Base-by-base conservation (phyloP, 768 basidiomycete genomes). In the Lactifluus hygrophoroides region DNA sequence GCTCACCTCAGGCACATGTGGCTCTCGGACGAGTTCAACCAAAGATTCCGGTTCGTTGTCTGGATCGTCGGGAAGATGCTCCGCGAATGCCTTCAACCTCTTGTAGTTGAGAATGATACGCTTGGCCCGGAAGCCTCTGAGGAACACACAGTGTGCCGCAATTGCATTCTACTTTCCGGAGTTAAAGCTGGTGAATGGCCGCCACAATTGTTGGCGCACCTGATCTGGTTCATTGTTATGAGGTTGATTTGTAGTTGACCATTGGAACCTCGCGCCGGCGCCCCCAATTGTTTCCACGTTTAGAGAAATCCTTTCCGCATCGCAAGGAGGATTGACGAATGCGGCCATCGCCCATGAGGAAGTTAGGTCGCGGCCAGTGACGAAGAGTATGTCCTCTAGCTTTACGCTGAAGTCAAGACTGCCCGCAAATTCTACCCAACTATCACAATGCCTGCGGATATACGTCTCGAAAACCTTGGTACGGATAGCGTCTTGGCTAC, bases 341-440 rank as follows among this genome's bases (percentile, higher is more conserved):
- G 60, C 48, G n/a, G 63, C 63, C 51, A 58, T 47, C 19, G 63
- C 63, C 63, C 63, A 64, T 1, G 63, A 52, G 5, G 34, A 50
- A 23, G 63, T 62, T 6, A 46, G 35, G 44, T 64, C 63, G 25
- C 63, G 62, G 11, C 63, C 60, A 16, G 63, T 64, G 51, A 64
- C 61, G 0, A 64, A 50, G n/a, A 64, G 47, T 19, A 64, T 49
- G 28, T 64, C 60, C 21, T 62, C 63, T 21, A 62, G 27, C 43
- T 38, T 48, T 51, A 56, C 51, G 17, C 38, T 53, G 8, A 52
- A 52, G 8, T 42, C 19, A 1, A 49, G 40, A 13, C 6, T 0
- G 25, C 25, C 5, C 14, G 61, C 60, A 14, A 58, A 25, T 17
- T 45, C 53, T 4, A 57, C 35, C 63, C 63, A 64, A 38, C 56